These are phyloP conservation scores for Dryadomyces quercivorus DNA, from an alignment of 2,329 filamentous ascomycete species.

Conservation along the genomic window DNA sequence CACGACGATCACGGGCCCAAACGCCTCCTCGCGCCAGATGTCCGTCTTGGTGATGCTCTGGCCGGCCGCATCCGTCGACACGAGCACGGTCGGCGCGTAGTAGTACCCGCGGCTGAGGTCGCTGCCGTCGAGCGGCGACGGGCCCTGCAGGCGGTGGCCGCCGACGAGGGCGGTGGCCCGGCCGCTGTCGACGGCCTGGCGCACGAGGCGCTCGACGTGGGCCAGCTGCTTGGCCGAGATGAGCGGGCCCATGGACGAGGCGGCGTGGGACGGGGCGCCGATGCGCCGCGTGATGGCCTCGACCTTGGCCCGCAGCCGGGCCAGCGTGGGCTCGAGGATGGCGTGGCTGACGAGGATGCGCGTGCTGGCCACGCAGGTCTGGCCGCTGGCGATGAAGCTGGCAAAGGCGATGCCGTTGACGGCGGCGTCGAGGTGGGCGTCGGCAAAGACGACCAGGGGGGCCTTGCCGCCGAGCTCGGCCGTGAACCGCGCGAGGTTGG, in stretches of 20 bases:
- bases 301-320: conserved; percentile 51
- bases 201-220: conserved; percentile 54
- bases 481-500: conserved; percentile 57
- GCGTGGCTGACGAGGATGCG: conserved; percentile 61
- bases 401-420: conserved; percentile 57
- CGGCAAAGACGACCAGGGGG: conserved; percentile 54
- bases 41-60: conserved; percentile 48
- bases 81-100: conserved; percentile 67
- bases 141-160: conserved; percentile 33
- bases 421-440: conserved; percentile 52
- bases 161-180: conserved; percentile 26
- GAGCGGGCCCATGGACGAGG: conserved; percentile 52
- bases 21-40: conserved; percentile 72
- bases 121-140: conserved; percentile 34
- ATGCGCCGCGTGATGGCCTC: conserved; percentile 40
- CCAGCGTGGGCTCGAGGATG: conserved; percentile 53
- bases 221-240: conserved; percentile 50
- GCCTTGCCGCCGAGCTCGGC: conserved; percentile 63
- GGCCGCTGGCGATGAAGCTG: conserved; percentile 41
- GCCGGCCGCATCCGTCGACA: conserved; percentile 25
- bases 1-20: conserved; percentile 68
- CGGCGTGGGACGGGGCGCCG: conserved; percentile 41
- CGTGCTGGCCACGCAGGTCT: conserved; percentile 56
- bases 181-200: conserved; percentile 46
- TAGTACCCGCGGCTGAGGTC: conserved; percentile 54